Evolutionary conservation across 164 flowering plant genomes (phyloP).

Genomic region (Sedum album): DNA sequence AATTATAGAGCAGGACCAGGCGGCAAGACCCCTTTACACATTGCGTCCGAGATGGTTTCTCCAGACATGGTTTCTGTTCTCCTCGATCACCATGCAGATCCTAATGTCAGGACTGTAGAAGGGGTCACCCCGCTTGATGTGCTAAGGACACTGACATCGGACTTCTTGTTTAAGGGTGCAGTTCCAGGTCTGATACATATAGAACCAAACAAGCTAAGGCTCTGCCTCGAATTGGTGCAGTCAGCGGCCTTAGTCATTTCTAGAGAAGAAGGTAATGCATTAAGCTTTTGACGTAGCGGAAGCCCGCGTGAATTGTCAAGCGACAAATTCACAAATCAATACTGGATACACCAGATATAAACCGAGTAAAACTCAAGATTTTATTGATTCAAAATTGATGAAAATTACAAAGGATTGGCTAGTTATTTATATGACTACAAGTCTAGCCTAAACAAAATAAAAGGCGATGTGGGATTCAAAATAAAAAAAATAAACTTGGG

Average conservation of each 20-base stretch:
- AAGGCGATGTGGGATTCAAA: no score
- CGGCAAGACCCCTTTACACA: constrained; percentile 82
- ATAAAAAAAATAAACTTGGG: no score
- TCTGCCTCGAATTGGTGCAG: constrained; percentile 92
- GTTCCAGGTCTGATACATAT: constrained; percentile 83
- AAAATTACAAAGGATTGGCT: no score
- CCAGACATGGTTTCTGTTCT: constrained; percentile 99
- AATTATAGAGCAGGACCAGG: constrained; percentile 86
- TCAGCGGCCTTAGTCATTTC: constrained; percentile 91
- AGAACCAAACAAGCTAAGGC: constrained; percentile 91
- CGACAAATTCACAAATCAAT: no score
- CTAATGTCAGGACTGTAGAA: constrained; percentile 69
- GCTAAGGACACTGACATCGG: constrained; percentile 84
- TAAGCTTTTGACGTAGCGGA: no score
- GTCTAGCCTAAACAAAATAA: no score
- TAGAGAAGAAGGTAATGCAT: constrained; percentile 49
- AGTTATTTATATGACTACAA: no score
- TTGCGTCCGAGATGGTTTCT: constrained; percentile 96
- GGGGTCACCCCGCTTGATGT: constrained; percentile 86
- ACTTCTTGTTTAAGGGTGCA: constrained; percentile 94
- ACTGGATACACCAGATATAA: no score
- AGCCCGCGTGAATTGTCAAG: no score
- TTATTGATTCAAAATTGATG: no score
- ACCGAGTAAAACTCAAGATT: no score
- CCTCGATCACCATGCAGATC: constrained; percentile 96